Percentiles rank a stretch among this genome's conserved stretches.
Conservation (phyloP, 2,329 filamentous ascomycete genomes). For the Colletotrichum sp. region DNA sequence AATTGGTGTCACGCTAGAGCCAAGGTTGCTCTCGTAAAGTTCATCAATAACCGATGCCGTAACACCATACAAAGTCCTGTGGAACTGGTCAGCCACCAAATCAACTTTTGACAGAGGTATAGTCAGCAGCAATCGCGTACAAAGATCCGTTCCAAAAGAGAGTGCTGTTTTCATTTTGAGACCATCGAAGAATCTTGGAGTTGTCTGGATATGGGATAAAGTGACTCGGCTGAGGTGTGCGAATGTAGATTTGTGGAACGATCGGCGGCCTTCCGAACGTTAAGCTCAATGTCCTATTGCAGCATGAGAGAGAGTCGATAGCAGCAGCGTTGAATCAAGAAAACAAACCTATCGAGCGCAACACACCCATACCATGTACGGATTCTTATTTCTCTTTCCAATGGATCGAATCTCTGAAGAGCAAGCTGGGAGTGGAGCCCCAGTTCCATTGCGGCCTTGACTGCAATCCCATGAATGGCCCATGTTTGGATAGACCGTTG, state of each 20-base stretch:
- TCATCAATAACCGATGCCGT: slow-evolving; percentile 41
- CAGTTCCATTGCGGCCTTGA: slow-evolving; percentile 55
- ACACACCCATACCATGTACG: slow-evolving; percentile 56
- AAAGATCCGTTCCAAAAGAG: slow-evolving; percentile 39
- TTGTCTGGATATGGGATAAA: neutral
- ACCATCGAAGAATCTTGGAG: neutral
- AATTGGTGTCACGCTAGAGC: slow-evolving; percentile 28
- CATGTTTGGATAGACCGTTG: slow-evolving; percentile 58
- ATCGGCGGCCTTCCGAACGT: slow-evolving; percentile 53
- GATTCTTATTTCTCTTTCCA: slow-evolving; percentile 52
- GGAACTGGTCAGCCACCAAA: neutral
- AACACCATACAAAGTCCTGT: slow-evolving; percentile 36
- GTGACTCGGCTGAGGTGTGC: slow-evolving; percentile 38
- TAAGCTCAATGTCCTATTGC: slow-evolving; percentile 49
- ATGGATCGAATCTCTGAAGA: slow-evolving; percentile 35
- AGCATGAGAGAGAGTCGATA: too few species aligned
- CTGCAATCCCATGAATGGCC: slow-evolving; percentile 57
- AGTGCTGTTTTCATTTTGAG: slow-evolving; percentile 6
- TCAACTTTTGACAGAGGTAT: neutral
- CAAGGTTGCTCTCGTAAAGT: slow-evolving; percentile 50
- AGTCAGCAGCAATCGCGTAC: slow-evolving; percentile 22
- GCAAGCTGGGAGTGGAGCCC: slow-evolving; percentile 53
- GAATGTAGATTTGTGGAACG: slow-evolving; percentile 49
- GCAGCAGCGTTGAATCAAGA: neutral
- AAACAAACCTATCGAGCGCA: slow-evolving; percentile 45